Evolutionary conservation across 2,329 filamentous ascomycete species (phyloP).

Genomic region (Nothophoma quercina): DNA sequence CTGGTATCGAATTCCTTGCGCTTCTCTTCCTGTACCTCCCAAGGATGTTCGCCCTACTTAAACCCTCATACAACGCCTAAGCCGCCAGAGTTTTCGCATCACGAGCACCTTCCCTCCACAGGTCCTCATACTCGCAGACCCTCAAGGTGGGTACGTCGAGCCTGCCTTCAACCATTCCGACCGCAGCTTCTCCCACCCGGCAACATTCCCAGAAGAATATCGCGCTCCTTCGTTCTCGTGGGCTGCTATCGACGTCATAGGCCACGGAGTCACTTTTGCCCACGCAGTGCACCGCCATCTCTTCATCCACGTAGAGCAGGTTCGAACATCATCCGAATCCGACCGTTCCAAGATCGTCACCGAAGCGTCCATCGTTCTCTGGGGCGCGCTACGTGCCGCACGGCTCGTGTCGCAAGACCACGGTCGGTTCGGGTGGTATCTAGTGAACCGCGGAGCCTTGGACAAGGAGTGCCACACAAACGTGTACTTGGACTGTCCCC

Average conservation of each 20-base stretch:
- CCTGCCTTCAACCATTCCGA: too few relatives aligned
- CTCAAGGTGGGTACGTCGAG: too few relatives aligned
- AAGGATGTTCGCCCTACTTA: too few relatives aligned
- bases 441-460: slow-evolving; percentile 4
- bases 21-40: too few relatives aligned
- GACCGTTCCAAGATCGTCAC: neutral
- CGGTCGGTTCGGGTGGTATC: neutral
- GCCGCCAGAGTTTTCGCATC: too few relatives aligned
- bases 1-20: too few relatives aligned
- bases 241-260: slow-evolving; percentile 13
- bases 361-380: neutral
- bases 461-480: slow-evolving; percentile 13
- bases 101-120: too few relatives aligned
- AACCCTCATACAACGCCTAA: too few relatives aligned
- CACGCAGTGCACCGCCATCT: neutral
- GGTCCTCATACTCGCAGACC: too few relatives aligned
- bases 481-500: slow-evolving; percentile 21
- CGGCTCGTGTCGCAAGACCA: neutral
- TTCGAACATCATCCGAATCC: neutral
- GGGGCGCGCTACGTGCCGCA: neutral
- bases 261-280: slow-evolving; percentile 24
- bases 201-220: too few relatives aligned
- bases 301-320: neutral
- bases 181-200: too few relatives aligned
- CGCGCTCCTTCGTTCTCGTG: too few relatives aligned